Base-by-base conservation (phyloP, 2,329 filamentous ascomycete genomes). In the Botrytis cinerea region DNA sequence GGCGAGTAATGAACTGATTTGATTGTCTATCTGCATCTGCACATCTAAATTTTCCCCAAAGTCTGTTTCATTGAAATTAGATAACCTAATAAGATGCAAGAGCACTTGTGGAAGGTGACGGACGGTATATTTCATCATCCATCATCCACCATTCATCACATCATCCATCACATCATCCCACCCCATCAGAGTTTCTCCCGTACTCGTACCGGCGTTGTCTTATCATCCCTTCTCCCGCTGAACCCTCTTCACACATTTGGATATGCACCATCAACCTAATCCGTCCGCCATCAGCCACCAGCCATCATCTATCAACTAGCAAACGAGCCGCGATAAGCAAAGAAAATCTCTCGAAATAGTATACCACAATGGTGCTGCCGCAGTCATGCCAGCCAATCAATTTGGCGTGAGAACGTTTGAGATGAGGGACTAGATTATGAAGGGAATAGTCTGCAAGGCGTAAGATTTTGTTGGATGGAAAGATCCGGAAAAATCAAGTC, bases 321-420 rank as follows among this genome's bases (percentile, higher is more conserved):
- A 57, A 57, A 18, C 51, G 14, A 57, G 51, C 51, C 51, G 51
- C n/a, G 51, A 57, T 57, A 57, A 57, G 51, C 51, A 57, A 57
- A 57, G n/a, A 57, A 57, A 57, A 57, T 57, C 51, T 57, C 51
- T 57, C 51, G 28, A 32, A 57, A 57, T 57, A 57, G 51, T 28
- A 57, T 32, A 18, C n/a, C 16, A 28, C 6, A 57, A 4, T 28
- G 51, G 14, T 57, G 14, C 51, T 28, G n/a, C 51, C 51, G 51
- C 51, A 57, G 51, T 57, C n/a, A 9, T 57, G 51, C 51, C 51
- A 57, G 51, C 51, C 51, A 57, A 57, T 28, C 51, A 57, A 28
- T 57, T 32, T 6, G 51, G 14, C 28, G 4, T 28, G n/a, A 18
- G n/a, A 8, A 4, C 16, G 51, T 57, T 28, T 28, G 51, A 32